Conservation (phyloP, 148 eudicot genomes). For the Rhododendron williamsianum region DNA sequence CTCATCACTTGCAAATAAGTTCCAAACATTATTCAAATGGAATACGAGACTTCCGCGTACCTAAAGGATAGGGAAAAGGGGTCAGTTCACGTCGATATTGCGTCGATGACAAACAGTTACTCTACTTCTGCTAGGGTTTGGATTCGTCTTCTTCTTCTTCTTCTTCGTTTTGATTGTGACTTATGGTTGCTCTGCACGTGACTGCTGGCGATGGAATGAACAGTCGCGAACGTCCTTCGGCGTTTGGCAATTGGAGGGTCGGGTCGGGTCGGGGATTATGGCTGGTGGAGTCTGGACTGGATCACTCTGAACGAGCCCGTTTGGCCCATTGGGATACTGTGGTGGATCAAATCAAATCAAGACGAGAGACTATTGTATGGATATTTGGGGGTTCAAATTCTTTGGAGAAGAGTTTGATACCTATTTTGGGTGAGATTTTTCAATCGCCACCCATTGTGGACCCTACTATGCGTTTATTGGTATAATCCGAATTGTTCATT, state of each 20-base stretch:
- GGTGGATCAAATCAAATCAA: neutral
- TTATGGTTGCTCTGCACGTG: neutral
- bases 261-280: neutral
- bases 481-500: too few relatives aligned
- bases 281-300: neutral
- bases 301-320: neutral
- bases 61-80: neutral
- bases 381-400: too few relatives aligned
- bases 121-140: neutral
- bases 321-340: neutral
- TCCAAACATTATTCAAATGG: neutral
- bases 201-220: neutral
- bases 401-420: neutral
- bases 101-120: neutral
- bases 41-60: slow-evolving; percentile 10
- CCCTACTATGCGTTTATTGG: too few relatives aligned
- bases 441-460: too few relatives aligned
- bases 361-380: neutral
- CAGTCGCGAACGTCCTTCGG: neutral
- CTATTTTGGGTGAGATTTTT: too few relatives aligned
- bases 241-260: neutral
- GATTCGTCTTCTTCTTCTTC: neutral
- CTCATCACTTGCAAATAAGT: neutral
- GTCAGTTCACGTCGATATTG: neutral
- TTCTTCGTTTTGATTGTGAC: neutral